Conservation (phyloP, 805 yeast species). For the Cyberlindnera mississippiensis region DNA sequence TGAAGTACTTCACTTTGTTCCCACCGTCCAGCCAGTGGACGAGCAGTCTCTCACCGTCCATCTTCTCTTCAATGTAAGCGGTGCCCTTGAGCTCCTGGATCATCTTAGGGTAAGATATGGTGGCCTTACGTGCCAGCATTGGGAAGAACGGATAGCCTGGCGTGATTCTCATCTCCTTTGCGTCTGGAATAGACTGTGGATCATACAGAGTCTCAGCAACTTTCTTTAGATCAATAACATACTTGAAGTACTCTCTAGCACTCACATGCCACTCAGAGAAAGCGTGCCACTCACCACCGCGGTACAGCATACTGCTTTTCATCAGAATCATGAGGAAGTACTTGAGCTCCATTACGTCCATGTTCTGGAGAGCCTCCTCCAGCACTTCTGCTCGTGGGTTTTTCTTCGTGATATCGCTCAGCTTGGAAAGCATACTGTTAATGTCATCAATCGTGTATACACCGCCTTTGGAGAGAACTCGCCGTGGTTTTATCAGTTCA, state of each 20-base stretch:
- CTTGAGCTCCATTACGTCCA: constrained; percentile 59
- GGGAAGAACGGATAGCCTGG: constrained; percentile 57
- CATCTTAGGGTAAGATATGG: constrained; percentile 45
- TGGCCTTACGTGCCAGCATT: constrained; percentile 61
- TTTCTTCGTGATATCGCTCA: constrained; percentile 34
- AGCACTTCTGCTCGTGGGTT: constrained; percentile 42
- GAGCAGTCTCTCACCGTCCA: constrained; percentile 90
- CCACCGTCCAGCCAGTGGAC: constrained; percentile 57
- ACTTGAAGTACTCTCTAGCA: constrained; percentile 58
- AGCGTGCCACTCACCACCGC: constrained; percentile 53
- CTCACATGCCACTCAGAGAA: constrained; percentile 74
- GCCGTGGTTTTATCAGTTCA: constrained; percentile 46
- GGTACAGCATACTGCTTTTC: constrained; percentile 52
- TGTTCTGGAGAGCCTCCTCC: constrained; percentile 43
- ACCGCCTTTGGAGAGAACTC: constrained; percentile 34
- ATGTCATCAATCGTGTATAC: constrained; percentile 45
- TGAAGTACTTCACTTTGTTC: constrained; percentile 32
- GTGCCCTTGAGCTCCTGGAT: constrained; percentile 41
- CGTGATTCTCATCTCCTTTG: constrained; percentile 34
- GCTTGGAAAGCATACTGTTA: constrained; percentile 41
- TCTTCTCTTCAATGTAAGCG: constrained; percentile 81
- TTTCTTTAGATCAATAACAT: constrained; percentile 58
- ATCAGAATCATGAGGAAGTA: constrained; percentile 68
- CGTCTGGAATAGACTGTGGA: constrained; percentile 40
- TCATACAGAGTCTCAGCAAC: constrained; percentile 58